Evolutionary conservation across 2,329 filamentous ascomycete genomes (phyloP).

Genomic region (Talaromyces funiculosus): DNA sequence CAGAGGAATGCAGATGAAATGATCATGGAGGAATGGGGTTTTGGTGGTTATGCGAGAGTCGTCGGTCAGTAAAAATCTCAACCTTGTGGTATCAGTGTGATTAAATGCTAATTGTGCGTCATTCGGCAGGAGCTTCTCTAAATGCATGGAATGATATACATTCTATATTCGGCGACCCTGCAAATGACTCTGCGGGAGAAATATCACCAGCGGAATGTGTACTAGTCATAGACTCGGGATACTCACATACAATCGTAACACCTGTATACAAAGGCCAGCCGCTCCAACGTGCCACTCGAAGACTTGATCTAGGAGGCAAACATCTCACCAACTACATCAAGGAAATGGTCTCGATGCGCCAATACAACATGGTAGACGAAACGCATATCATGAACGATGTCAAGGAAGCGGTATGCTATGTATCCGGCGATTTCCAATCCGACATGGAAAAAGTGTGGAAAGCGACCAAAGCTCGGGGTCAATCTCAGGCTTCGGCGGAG

Average conservation of each 20-base stretch:
- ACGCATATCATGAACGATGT: slow-evolving; percentile 91
- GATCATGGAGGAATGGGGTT: slow-evolving; percentile 95
- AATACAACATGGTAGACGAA: slow-evolving; percentile 95
- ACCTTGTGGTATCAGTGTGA: neutral
- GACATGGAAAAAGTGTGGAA: slow-evolving; percentile 86
- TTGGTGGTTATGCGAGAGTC: slow-evolving; percentile 75
- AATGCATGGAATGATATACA: slow-evolving; percentile 80
- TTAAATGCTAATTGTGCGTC: neutral
- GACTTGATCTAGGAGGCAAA: slow-evolving; percentile 88
- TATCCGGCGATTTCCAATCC: slow-evolving; percentile 66
- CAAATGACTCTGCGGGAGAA: slow-evolving; percentile 36
- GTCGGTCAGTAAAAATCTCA: slow-evolving; percentile 51
- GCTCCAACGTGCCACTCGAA: slow-evolving; percentile 71
- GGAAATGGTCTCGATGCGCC: slow-evolving; percentile 78
- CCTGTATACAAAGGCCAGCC: slow-evolving; percentile 77
- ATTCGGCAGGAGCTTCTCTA: slow-evolving; percentile 58
- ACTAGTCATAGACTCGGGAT: slow-evolving; percentile 85
- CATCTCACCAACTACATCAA: slow-evolving; percentile 89
- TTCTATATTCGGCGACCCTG: slow-evolving; percentile 58
- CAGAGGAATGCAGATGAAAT: slow-evolving; percentile 93
- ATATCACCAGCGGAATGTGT: slow-evolving; percentile 66
- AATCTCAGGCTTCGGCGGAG: slow-evolving; percentile 22
- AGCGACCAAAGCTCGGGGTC: slow-evolving; percentile 50
- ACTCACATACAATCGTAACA: slow-evolving; percentile 87
- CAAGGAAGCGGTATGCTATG: slow-evolving; percentile 83